Conservation (phyloP, 2,329 filamentous ascomycete species). For the Hypoxylon sp. region DNA sequence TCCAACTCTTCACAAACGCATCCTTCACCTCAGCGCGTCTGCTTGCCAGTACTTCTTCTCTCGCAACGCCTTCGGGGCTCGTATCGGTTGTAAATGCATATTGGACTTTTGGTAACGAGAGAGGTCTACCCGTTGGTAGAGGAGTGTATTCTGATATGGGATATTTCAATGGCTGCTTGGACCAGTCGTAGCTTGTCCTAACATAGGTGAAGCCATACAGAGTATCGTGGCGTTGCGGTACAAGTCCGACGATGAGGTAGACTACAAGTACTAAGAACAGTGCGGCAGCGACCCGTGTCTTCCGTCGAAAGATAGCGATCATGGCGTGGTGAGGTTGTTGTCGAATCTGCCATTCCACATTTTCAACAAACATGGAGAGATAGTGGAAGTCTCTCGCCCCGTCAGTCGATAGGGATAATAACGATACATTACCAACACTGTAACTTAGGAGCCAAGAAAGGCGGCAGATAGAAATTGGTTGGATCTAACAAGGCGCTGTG, state of each 20-base stretch:
- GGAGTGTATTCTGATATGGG: constrained; percentile 50
- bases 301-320: constrained; percentile 49
- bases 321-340: constrained; percentile 47
- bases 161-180: constrained; percentile 47
- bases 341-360: constrained; percentile 50
- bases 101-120: constrained; percentile 49
- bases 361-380: constrained; percentile 51
- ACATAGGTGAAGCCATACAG: constrained; percentile 51
- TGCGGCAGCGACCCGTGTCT: constrained; percentile 44
- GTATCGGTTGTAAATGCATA: constrained; percentile 50
- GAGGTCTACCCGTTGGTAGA: constrained; percentile 49
- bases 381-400: constrained; percentile 25
- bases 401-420: constrained; percentile 34
- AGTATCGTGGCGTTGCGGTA: constrained; percentile 48
- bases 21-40: constrained; percentile 58
- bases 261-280: constrained; percentile 44
- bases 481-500: constrained; percentile 27
- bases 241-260: constrained; percentile 51
- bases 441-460: constrained; percentile 29
- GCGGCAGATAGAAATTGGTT: constrained; percentile 25
- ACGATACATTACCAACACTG: constrained; percentile 34
- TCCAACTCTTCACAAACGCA: constrained; percentile 63
- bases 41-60: constrained; percentile 48
- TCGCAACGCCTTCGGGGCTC: constrained; percentile 46
- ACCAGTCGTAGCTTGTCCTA: constrained; percentile 52